Evolutionary conservation across 2,329 filamentous ascomycete species (phyloP).

Genomic region (Truncatella angustata): DNA sequence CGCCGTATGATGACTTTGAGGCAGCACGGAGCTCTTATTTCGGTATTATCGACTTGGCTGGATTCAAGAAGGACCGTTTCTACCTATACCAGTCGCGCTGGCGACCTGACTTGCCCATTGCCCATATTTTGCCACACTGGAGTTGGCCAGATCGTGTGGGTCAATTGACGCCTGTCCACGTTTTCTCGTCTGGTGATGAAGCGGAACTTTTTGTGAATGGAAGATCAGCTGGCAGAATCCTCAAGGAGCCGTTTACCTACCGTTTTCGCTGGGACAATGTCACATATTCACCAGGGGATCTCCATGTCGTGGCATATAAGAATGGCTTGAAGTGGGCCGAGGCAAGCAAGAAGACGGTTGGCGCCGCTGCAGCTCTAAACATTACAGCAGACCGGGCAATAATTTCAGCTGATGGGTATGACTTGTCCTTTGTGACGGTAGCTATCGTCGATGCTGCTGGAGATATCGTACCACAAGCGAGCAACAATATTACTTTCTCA

Average conservation of each 20-base stretch:
- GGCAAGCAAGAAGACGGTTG: conserved; percentile 39
- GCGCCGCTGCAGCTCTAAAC: conserved; percentile 34
- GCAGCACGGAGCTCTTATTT: conserved; percentile 50
- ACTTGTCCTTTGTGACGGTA: conserved; percentile 45
- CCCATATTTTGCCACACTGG: conserved; percentile 57
- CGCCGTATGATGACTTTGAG: conserved; percentile 38
- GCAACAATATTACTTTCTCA: conserved; percentile 41
- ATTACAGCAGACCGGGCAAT: conserved; percentile 37
- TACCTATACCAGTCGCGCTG: conserved; percentile 55
- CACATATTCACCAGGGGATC: conserved; percentile 43
- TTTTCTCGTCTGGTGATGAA: conserved; percentile 50
- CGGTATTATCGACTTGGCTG: conserved; percentile 56
- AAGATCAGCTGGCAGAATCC: conserved; percentile 39
- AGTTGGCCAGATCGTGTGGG: conserved; percentile 49
- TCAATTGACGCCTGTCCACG: conserved; percentile 50
- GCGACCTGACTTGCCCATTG: conserved; percentile 44
- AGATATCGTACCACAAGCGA: conserved; percentile 40
- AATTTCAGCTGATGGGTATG: conserved; percentile 40
- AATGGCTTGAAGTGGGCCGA: conserved; percentile 44
- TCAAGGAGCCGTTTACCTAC: conserved; percentile 35
- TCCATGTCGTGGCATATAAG: conserved; percentile 47
- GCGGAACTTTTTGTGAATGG: conserved; percentile 56
- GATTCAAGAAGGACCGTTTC: conserved; percentile 56
- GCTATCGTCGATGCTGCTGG: conserved; percentile 43
- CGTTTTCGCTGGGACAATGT: conserved; percentile 54